Evolutionary conservation across 108 stramenopile species (phyloP).

Genomic region (Cyclotella sp.): DNA sequence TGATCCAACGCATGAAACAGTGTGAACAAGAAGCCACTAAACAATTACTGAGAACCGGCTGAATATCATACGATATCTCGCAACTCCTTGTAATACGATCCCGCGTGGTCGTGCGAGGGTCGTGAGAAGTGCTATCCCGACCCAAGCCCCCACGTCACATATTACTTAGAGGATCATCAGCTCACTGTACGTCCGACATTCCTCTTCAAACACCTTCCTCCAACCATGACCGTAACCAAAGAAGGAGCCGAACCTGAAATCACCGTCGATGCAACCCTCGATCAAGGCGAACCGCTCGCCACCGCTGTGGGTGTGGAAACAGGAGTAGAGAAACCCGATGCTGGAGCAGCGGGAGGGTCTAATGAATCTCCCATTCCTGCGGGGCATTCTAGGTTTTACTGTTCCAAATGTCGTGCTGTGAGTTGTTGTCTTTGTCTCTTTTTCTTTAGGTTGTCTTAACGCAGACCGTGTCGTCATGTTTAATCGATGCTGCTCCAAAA

Average conservation of each 20-base stretch:
- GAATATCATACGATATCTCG: too few species aligned
- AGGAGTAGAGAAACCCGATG: constrained; percentile 21
- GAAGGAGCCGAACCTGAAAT: constrained; percentile 59
- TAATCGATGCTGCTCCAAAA: too few species aligned
- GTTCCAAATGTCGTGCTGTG: constrained; percentile 80
- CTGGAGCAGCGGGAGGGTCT: constrained; percentile 13
- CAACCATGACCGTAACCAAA: constrained; percentile 46
- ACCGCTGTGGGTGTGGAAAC: constrained; percentile 28
- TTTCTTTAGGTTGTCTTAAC: background rate
- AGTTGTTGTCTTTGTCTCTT: constrained; percentile 23
- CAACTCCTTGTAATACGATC: too few species aligned
- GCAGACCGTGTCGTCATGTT: too few species aligned
- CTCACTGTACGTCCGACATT: background rate
- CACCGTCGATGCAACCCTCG: constrained; percentile 44
- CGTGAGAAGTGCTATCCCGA: too few species aligned
- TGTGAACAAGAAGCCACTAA: too few species aligned
- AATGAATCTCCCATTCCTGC: constrained; percentile 70
- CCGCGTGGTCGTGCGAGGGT: too few species aligned
- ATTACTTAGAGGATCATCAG: too few species aligned
- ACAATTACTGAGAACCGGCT: too few species aligned
- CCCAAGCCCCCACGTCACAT: too few species aligned
- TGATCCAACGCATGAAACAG: too few species aligned
- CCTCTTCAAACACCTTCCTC: background rate
- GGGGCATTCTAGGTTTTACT: constrained; percentile 78
- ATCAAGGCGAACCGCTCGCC: constrained; percentile 13